phyloP scores from a whole-genome alignment of 768 basidiomycete species.

The Arthromyces matolae region DNA sequence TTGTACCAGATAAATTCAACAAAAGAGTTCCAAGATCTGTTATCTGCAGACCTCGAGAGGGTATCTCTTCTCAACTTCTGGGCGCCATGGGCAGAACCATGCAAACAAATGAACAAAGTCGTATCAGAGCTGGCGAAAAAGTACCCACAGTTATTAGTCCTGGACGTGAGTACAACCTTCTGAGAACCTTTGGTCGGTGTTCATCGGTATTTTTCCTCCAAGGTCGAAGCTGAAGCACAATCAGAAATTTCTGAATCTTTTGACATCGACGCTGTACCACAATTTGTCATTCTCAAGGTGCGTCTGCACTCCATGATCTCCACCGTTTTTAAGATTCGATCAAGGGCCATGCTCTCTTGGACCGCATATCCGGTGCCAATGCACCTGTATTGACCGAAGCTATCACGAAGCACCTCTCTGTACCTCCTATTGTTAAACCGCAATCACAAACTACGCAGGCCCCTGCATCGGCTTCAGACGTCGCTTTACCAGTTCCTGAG shows the following conservation, averaged over 20 bases:
- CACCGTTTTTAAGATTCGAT: not conserved
- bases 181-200: not conserved
- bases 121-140: slow-evolving; percentile 70
- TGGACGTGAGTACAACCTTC: slow-evolving; percentile 50
- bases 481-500: slow-evolving; percentile 14
- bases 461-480: slow-evolving; percentile 30
- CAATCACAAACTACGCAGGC: slow-evolving; percentile 48
- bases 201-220: not conserved
- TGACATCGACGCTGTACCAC: slow-evolving; percentile 85
- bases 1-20: slow-evolving; percentile 51
- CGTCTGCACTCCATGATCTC: slow-evolving; percentile 16
- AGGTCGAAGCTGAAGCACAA: slow-evolving; percentile 84
- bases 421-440: slow-evolving; percentile 31
- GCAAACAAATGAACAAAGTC: slow-evolving; percentile 83
- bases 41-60: slow-evolving; percentile 72
- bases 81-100: slow-evolving; percentile 91
- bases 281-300: slow-evolving; percentile 79
- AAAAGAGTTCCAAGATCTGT: slow-evolving; percentile 67
- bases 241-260: slow-evolving; percentile 89
- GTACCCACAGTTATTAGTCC: slow-evolving; percentile 62
- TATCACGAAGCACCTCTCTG: slow-evolving; percentile 54
- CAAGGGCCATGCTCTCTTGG: slow-evolving; percentile 87
- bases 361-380: slow-evolving; percentile 77
- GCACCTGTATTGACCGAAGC: slow-evolving; percentile 57
- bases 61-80: slow-evolving; percentile 92